Percentiles rank a stretch among this genome's conserved stretches.
Conservation (phyloP, 495 filamentous ascomycete species). For the Aspergillus diversus region DNA sequence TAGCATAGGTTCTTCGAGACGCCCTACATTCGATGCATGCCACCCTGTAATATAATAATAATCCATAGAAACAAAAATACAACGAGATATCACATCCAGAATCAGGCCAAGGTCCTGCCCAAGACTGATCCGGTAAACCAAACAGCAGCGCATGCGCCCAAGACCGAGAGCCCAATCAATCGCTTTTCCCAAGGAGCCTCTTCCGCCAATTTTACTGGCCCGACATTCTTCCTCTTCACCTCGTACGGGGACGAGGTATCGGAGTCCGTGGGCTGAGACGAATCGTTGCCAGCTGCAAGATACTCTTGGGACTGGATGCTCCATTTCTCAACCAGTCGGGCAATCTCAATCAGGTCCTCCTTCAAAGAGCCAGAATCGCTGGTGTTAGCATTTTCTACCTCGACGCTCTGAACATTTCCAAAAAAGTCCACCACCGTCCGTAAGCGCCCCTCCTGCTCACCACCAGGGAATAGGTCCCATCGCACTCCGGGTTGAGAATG, state of each 20-base stretch:
- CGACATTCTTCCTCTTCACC: constrained; percentile 40
- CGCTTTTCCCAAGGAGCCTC: constrained; percentile 74
- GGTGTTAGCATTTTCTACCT: constrained; percentile 68
- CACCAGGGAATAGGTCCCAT: constrained; percentile 89
- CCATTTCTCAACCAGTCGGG: constrained; percentile 58
- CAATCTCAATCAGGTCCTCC: constrained; percentile 75
- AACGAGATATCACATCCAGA: not conserved
- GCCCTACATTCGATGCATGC: not conserved
- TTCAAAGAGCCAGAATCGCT: constrained; percentile 62
- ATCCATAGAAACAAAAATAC: constrained; percentile 5
- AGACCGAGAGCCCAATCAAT: constrained; percentile 62
- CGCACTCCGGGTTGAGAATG: constrained; percentile 89
- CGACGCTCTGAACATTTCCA: constrained; percentile 95
- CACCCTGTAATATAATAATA: not conserved
- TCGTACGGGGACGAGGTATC: constrained; percentile 28
- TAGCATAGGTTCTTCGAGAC: not conserved
- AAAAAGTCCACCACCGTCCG: constrained; percentile 94
- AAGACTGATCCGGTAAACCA: constrained; percentile 65
- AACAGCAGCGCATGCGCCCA: constrained; percentile 67
- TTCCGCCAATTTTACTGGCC: constrained; percentile 66
- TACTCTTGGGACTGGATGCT: constrained; percentile 40
- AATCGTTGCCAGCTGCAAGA: constrained; percentile 39
- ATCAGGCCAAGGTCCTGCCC: constrained; percentile 33
- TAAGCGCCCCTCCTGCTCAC: constrained; percentile 71
- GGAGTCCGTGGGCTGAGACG: constrained; percentile 22